Base-by-base conservation (phyloP, 83 land plant species). In the Diphasiastrum complanatum region DNA sequence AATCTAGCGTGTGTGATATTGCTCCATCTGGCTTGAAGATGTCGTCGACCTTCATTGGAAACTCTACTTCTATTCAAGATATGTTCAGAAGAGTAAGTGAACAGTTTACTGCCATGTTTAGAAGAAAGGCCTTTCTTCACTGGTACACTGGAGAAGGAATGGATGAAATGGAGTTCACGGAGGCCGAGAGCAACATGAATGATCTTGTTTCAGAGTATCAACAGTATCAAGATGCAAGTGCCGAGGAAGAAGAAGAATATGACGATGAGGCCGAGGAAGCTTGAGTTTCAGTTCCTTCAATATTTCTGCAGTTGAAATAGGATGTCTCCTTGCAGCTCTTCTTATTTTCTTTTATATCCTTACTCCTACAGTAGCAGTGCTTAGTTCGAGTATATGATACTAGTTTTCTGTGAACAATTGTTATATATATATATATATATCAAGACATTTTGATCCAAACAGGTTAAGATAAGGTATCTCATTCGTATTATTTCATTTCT, bases 181-280 rank as follows among this genome's bases (percentile, higher is more conserved):
- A 59, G 62, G 62, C 62, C 2, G 62, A 59, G 62, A 59, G 62
- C 54, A 59, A 59, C 62, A 59, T 59, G 62, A 59, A 59, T 27
- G 62, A 59, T 22, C 23, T 59, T 38, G 62, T 59, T 8, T 59
- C 62, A 18, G 62, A 59, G 55, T 59, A 59, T 16, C 62, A 59
- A 27, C 62, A 59, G 26, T 59, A 59, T 27, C 62, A 59, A 26
- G 62, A 59, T 28, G 62, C 62, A 0, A 33, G 43, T 5, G 62
- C 62, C 0, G 62, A 59, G 54, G 62, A 59, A 31, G 62, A 59
- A 19, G 62, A 45, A 6, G 62, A 59, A 27, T 59, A 19, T 27
- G 0, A 22, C 56, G 22, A 0, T n/a, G n/a, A n/a, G n/a, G n/a
- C n/a, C n/a, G n/a, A n/a, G n/a, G n/a, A n/a, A n/a, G n/a, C n/a